A percentile compares a stretch with the other conserved stretches of the same genome.
Evolutionary conservation across 495 filamentous ascomycete genomes (phyloP).

Genomic region (Rhypophila decipiens): DNA sequence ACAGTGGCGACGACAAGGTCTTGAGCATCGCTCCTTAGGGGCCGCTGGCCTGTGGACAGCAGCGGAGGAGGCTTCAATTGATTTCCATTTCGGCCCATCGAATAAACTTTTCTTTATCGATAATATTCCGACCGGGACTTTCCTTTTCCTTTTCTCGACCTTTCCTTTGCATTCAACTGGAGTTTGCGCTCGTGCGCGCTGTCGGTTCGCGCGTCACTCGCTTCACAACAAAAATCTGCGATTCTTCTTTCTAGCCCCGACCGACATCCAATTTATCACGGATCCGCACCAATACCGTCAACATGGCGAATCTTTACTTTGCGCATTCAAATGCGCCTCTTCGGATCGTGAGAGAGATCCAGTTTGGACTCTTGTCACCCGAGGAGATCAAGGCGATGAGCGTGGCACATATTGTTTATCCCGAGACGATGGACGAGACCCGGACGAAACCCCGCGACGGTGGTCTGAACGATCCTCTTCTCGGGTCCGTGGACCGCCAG

Average conservation of each 20-base stretch:
- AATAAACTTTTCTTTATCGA: constrained; percentile 17
- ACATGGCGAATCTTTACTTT: constrained; percentile 91
- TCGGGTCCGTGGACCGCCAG: constrained; percentile 90
- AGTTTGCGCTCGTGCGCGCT: constrained; percentile 12
- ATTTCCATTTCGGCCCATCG: constrained; percentile 12
- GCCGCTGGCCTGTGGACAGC: constrained; percentile 31
- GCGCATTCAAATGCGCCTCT: constrained; percentile 89
- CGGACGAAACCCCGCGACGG: constrained; percentile 77
- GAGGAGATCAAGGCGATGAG: constrained; percentile 98
- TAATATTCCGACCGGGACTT: constrained; percentile 5
- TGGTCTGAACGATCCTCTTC: constrained; percentile 86
- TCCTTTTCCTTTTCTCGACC: constrained; percentile 4
- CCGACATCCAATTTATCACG: not conserved
- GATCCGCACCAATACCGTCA: constrained; percentile 23
- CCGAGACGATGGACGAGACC: constrained; percentile 97
- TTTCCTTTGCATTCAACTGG: constrained; percentile 3
- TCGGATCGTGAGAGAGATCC: constrained; percentile 94
- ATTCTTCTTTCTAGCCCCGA: constrained; percentile 5
- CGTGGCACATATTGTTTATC: constrained; percentile 85
- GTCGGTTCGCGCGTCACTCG: constrained; percentile 11
- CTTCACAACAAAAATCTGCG: constrained; percentile 3
- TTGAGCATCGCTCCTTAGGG: constrained; percentile 27
- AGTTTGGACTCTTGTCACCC: constrained; percentile 92
- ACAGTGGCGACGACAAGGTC: constrained; percentile 16
- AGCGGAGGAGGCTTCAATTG: constrained; percentile 27